Evolutionary conservation across 352 stramenopile species (phyloP), one percentile per base, ranked within the genome.

Genomic region (Phytophthora foliorum): DNA sequence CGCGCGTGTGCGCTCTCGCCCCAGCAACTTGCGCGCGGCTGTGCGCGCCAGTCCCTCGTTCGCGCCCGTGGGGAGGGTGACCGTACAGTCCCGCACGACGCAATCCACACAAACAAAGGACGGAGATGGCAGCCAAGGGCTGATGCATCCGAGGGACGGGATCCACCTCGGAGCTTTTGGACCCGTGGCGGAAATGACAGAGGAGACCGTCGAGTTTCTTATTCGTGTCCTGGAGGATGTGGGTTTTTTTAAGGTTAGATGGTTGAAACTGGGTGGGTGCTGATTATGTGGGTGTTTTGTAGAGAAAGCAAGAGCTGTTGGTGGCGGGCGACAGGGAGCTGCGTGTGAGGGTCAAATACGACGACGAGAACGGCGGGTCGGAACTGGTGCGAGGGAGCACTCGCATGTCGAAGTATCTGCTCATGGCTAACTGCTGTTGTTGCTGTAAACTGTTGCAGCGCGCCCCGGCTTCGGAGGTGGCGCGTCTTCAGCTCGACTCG

Each of bases 121-220:
- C 74, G 29, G 38, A 73, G 29, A 56, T 24, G 39, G 41, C 21
- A 24, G 38, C 7, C 29, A 29, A 29, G 17, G 25, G 6, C 42
- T 34, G 27, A 5, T 21, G 7, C 17, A 17, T 41, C 7, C 19
- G 34, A 24, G 10, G 0, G 39, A 22, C 17, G 52, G 44, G 3
- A 61, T 84, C 24, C 49, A 64, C 6, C 56, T 91, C 7, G 80
- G 80, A 1, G 57, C 50, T 7, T 92, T 88, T 49, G 83, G 83
- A 2, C 55, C 74, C 6, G 71, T 94, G 29, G 25, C 56, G 14
- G 45, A 46, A 10, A 91, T 94, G 87, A 65, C 69, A n/a, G 63
- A 77, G 8, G 83, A 90, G 49, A 91, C 87, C 0, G 75, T 94
- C 21, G 74, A 91, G n/a, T 87, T 85, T 50, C 72, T 94, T 14